Evolutionary conservation across 2,329 filamentous ascomycete genomes (phyloP).

Genomic region (Chaetomium strumarium): DNA sequence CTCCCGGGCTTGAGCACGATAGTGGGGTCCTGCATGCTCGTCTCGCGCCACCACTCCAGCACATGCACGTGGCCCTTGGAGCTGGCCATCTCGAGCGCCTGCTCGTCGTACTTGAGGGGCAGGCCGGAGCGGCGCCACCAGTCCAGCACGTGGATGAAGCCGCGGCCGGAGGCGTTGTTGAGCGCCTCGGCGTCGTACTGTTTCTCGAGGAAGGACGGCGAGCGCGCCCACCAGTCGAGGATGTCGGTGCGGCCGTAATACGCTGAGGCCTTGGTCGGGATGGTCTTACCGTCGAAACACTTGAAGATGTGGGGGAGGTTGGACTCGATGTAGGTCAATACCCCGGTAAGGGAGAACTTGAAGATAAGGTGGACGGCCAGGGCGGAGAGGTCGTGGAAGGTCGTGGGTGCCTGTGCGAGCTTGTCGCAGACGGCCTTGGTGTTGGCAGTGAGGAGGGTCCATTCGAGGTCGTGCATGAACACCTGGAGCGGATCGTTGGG

Average conservation of each 20-base stretch:
- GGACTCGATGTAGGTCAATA: conserved; percentile 62
- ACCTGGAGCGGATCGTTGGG: conserved; percentile 61
- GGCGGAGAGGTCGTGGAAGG: conserved; percentile 66
- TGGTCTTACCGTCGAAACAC: conserved; percentile 75
- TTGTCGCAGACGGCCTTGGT: conserved; percentile 67
- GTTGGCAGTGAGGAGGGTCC: conserved; percentile 70
- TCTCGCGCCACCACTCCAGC: conserved; percentile 87
- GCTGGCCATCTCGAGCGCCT: conserved; percentile 81
- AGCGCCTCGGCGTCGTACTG: conserved; percentile 82
- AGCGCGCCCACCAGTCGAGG: conserved; percentile 85
- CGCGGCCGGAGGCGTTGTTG: conserved; percentile 79
- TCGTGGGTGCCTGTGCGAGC: conserved; percentile 64
- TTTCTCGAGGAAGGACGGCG: conserved; percentile 74
- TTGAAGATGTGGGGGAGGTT: conserved; percentile 70
- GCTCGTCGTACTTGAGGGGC: conserved; percentile 77
- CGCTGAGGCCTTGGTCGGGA: conserved; percentile 82
- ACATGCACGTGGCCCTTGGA: conserved; percentile 79
- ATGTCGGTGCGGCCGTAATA: conserved; percentile 81
- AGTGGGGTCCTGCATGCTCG: conserved; percentile 52
- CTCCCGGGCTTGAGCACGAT: conserved; percentile 73
- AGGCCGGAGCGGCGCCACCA: conserved; percentile 78
- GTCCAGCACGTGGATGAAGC: conserved; percentile 81
- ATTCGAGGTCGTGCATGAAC: conserved; percentile 75
- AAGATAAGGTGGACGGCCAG: conserved; percentile 84
- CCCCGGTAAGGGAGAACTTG: conserved; percentile 77